Evolutionary conservation across 805 yeast species (phyloP), one percentile per base, ranked within the genome.

Genomic region (Zygotorulaspora danielsina): DNA sequence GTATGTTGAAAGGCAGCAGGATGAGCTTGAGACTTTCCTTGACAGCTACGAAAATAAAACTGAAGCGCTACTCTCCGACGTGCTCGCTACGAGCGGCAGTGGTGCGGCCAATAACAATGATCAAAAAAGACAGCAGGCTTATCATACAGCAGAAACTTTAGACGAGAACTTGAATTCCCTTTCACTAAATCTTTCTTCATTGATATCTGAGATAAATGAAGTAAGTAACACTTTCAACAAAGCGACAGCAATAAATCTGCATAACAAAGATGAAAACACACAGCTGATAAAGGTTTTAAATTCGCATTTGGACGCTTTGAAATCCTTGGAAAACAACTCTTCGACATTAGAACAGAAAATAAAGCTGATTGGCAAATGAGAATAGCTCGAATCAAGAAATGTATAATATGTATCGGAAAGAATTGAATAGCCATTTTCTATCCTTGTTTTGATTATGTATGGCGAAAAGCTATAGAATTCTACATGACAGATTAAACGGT

Each of bases 1-100:
- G 28, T 90, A 88, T 55, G 83, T 93, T 36, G 93, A 84, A 55
- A 81, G 82, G 51, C 97, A 93, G 60, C 98, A 93, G 58, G 86
- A 84, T 42, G 97, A 90, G 54, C 68, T 93, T 34, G 98, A 90
- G 44, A 70, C 75, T 11, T 73, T 90, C 52, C 72, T 93, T 46
- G 83, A 83, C 48, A 81, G 81, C 45, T 89, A 89, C 55, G 97
- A 93, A 39, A 51, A 44, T 37, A 67, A 63, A 45, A 63, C 69
- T 0, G 69, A 64, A 32, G 50, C 59, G 3, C 43, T 65, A 16
- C 47, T 66, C 11, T 54, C 66, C 3, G 71, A 66, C 37, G 65
- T 65, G 5, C 44, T 65, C 6, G 53, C 67, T 5, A 54, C 70
- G 1, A 50, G 53, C 22, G 46, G 46, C 25, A 53, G 51, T 31